Conservation (phyloP, 345 rosid genomes). For the Ceriops zippeliana region DNA sequence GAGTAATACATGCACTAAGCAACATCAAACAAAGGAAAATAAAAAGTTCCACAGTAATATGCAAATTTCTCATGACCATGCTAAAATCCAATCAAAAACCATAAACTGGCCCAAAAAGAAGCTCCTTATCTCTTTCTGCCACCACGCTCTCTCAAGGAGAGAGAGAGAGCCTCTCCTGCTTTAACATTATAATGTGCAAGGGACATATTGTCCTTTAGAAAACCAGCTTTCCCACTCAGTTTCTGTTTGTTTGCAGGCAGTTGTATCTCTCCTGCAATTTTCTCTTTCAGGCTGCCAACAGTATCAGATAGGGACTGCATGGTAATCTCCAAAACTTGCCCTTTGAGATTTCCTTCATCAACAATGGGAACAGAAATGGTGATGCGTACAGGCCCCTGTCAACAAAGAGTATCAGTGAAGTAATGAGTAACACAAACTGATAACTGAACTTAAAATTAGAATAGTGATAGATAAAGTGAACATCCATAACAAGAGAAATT, state of each 20-base stretch:
- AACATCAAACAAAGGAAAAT: conserved; percentile 1
- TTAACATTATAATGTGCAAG: conserved; percentile 78
- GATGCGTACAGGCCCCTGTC: conserved; percentile 64
- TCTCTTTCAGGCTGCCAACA: conserved; percentile 83
- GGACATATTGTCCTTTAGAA: conserved; percentile 84
- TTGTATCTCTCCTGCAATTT: conserved; percentile 83
- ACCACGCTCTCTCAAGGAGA: conserved; percentile 78
- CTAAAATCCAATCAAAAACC: conserved; percentile 20
- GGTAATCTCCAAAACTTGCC: conserved; percentile 64
- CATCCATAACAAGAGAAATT: conserved; percentile 5
- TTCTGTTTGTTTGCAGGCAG: conserved; percentile 87
- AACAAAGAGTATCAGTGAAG: conserved; percentile 6
- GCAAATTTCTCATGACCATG: not conserved
- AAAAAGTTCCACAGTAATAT: conserved; percentile 8
- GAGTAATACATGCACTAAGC: conserved; percentile 17
- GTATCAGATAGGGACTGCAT: conserved; percentile 73
- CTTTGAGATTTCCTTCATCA: conserved; percentile 76
- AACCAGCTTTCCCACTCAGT: conserved; percentile 82
- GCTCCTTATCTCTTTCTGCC: conserved; percentile 69
- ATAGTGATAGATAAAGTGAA: not conserved
- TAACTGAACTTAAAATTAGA: not conserved
- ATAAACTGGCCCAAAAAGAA: not conserved
- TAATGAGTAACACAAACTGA: not conserved
- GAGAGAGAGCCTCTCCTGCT: conserved; percentile 54
- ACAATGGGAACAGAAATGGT: conserved; percentile 60